A percentile compares a stretch with the other conserved stretches of the same genome.
Evolutionary conservation across 2,329 filamentous ascomycete species (phyloP).

Genomic region (Hypoxylon rubiginosum): DNA sequence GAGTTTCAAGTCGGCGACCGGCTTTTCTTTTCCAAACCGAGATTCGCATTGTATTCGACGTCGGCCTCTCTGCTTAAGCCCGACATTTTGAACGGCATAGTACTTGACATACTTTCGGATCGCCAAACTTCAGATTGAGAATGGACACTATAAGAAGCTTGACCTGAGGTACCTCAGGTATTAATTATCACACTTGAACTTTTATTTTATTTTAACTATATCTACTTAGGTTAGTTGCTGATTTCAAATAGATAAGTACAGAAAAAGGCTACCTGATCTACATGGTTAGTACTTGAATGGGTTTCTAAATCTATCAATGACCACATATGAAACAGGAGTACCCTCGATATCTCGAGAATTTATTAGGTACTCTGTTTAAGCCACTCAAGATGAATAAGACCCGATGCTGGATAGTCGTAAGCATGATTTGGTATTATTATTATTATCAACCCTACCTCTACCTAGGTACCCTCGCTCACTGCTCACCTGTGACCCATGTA

Average conservation of each 20-base stretch:
- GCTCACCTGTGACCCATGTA: constrained; percentile 24
- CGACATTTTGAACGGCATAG: background rate
- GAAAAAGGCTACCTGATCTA: constrained; percentile 8
- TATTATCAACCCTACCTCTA: background rate
- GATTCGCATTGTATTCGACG: background rate
- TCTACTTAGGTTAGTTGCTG: background rate
- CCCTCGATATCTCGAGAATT: background rate
- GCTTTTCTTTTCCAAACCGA: background rate
- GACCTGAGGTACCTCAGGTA: background rate
- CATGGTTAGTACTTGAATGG: background rate
- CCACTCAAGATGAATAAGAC: constrained; percentile 14
- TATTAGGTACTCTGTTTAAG: background rate
- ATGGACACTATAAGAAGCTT: background rate
- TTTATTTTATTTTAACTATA: background rate
- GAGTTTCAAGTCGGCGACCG: background rate
- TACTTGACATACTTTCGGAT: background rate
- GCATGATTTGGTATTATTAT: constrained; percentile 18
- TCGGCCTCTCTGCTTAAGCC: background rate
- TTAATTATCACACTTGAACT: background rate
- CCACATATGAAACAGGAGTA: background rate
- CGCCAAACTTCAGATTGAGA: background rate
- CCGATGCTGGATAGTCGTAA: constrained; percentile 16
- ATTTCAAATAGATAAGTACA: too few relatives aligned
- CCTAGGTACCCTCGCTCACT: background rate
- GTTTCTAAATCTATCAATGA: constrained; percentile 3